phyloP scores from a whole-genome alignment of 2,329 filamentous ascomycete genomes.

The Arthrinium phaeospermum region DNA sequence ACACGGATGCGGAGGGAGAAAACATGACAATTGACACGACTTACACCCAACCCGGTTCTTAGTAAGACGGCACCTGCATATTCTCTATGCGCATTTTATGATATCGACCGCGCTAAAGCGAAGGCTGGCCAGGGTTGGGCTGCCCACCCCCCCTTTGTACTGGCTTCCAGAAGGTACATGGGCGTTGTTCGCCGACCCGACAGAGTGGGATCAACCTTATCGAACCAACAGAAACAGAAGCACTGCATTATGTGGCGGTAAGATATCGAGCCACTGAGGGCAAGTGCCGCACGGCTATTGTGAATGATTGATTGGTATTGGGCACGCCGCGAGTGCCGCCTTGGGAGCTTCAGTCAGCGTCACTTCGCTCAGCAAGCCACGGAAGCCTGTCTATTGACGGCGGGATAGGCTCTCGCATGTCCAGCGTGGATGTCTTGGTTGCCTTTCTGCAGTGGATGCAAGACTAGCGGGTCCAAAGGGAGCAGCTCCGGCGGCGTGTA shows the following conservation, averaged over 20 bases:
- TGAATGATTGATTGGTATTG: not conserved
- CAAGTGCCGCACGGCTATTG: not conserved
- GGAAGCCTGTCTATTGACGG: not conserved
- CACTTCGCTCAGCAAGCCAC: not conserved
- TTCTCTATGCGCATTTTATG: not conserved
- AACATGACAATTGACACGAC: not conserved
- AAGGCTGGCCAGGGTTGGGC: not conserved
- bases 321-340: not conserved
- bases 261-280: constrained; percentile 5
- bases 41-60: not conserved
- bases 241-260: constrained; percentile 4
- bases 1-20: not conserved
- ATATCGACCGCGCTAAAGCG: not conserved
- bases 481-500: not conserved
- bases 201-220: constrained; percentile 11
- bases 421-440: not conserved
- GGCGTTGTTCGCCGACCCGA: constrained; percentile 4
- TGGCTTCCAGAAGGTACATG: constrained; percentile 10
- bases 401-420: not conserved
- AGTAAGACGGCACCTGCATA: not conserved
- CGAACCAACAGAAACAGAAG: not conserved
- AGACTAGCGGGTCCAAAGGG: not conserved
- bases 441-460: not conserved
- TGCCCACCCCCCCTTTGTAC: not conserved
- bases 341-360: not conserved